phyloP scores from a whole-genome alignment of 192 early-diverging fungal genomes.

The Cladochytrium replicatum region DNA sequence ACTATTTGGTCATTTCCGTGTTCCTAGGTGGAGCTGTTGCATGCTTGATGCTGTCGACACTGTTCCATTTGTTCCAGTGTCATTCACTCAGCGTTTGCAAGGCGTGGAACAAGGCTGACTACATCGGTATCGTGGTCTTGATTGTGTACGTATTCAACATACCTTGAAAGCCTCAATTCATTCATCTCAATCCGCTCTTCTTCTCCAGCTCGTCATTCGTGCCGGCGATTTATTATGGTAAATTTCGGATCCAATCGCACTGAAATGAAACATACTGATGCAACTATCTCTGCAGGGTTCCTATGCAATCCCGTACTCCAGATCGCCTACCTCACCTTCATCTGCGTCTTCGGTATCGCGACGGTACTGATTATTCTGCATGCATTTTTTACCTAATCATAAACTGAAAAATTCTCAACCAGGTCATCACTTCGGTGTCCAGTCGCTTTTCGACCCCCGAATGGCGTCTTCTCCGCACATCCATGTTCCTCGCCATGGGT shows the following conservation, averaged over 20 bases:
- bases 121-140: constrained; percentile 78
- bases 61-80: constrained; percentile 74
- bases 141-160: constrained; percentile 51
- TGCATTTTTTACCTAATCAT: neutral
- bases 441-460: constrained; percentile 60
- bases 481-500: constrained; percentile 72
- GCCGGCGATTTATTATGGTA: constrained; percentile 31
- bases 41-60: constrained; percentile 70
- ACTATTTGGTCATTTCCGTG: constrained; percentile 57
- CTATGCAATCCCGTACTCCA: constrained; percentile 48
- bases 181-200: neutral
- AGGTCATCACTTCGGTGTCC: constrained; percentile 44
- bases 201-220: constrained; percentile 23
- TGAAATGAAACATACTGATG: neutral
- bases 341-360: constrained; percentile 49
- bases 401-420: constrained; percentile 1
- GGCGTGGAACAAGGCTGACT: constrained; percentile 84
- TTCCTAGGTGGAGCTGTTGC: constrained; percentile 66
- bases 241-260: neutral
- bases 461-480: constrained; percentile 69
- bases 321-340: constrained; percentile 46
- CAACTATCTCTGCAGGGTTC: constrained; percentile 31
- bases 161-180: constrained; percentile 1
- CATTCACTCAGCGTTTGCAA: constrained; percentile 62
- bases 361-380: constrained; percentile 33